A percentile compares a stretch with the other conserved stretches of the same genome.
phyloP scores from a whole-genome alignment of 352 stramenopile species.

The Globisporangium cystogenes region DNA sequence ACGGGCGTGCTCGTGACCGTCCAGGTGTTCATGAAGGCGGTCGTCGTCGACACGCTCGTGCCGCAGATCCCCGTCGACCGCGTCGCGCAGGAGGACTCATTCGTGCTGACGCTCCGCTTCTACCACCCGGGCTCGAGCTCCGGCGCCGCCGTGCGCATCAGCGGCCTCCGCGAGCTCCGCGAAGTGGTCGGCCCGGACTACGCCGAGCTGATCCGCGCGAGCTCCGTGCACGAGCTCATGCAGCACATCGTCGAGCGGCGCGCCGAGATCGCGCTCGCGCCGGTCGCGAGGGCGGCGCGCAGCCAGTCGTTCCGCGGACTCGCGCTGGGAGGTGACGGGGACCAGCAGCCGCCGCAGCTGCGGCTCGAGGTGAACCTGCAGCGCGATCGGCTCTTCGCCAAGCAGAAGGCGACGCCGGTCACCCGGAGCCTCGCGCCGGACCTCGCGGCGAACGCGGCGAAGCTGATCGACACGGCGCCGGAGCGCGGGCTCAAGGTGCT shows the following conservation, averaged over 20 bases:
- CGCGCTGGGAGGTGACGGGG: neutral
- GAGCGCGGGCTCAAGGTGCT: conserved; percentile 59
- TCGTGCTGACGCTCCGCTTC: conserved; percentile 44
- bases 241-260: conserved; percentile 50
- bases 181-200: conserved; percentile 60
- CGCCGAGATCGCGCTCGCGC: conserved; percentile 19
- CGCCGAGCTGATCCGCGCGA: conserved; percentile 33
- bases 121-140: conserved; percentile 53
- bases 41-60: conserved; percentile 24
- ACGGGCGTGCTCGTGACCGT: conserved; percentile 54
- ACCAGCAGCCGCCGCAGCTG: neutral
- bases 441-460: conserved; percentile 27
- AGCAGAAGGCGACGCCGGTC: conserved; percentile 62
- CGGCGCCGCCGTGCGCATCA: conserved; percentile 17
- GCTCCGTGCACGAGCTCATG: conserved; percentile 33
- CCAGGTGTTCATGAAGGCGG: conserved; percentile 45
- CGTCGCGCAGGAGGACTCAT: conserved; percentile 40
- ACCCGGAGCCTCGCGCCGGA: conserved; percentile 27
- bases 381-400: conserved; percentile 53
- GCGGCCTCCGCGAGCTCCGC: conserved; percentile 36
- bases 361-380: conserved; percentile 37
- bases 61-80: conserved; percentile 38
- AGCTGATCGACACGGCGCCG: conserved; percentile 48
- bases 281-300: conserved; percentile 4
- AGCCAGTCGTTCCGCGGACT: conserved; percentile 11